These are phyloP conservation scores for Saposhnikovia divaricata DNA, from an alignment of 129 eudicot genomes.

Conservation along the genomic window DNA sequence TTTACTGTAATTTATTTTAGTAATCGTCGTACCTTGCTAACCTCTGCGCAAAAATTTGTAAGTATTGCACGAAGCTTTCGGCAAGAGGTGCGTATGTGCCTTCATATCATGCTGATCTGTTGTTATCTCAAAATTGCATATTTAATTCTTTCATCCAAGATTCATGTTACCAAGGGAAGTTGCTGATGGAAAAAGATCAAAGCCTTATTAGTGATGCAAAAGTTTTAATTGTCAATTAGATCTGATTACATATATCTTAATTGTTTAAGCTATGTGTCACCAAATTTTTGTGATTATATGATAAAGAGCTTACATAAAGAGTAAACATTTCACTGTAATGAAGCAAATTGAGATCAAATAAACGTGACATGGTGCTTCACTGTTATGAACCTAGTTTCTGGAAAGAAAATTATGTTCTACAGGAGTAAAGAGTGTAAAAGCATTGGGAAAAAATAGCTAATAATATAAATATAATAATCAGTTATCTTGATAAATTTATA, in stretches of 20 bases:
- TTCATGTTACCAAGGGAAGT: neutral
- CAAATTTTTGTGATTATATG: neutral
- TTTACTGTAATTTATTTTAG: no score
- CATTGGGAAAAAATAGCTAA: neutral
- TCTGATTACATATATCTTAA: neutral
- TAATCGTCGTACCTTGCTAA: neutral
- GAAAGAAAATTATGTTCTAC: neutral
- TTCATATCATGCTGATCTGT: neutral
- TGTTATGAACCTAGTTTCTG: neutral
- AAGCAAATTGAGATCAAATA: neutral
- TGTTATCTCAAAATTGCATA: neutral
- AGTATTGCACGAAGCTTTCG: neutral
- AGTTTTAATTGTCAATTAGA: neutral
- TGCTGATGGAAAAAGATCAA: neutral
- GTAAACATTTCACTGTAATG: neutral
- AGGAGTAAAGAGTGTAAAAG: neutral
- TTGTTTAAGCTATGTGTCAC: neutral
- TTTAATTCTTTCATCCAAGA: neutral
- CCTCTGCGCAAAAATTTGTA: neutral
- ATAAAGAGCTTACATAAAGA: neutral
- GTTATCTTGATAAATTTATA: neutral
- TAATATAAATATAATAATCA: neutral
- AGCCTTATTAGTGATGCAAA: neutral
- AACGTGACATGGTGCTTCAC: neutral
- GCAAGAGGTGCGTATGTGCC: neutral